Percentiles rank a stretch among this genome's conserved stretches.
phyloP scores from a whole-genome alignment of 1,284 basidiomycete species.

The Sporisorium graminicola region DNA sequence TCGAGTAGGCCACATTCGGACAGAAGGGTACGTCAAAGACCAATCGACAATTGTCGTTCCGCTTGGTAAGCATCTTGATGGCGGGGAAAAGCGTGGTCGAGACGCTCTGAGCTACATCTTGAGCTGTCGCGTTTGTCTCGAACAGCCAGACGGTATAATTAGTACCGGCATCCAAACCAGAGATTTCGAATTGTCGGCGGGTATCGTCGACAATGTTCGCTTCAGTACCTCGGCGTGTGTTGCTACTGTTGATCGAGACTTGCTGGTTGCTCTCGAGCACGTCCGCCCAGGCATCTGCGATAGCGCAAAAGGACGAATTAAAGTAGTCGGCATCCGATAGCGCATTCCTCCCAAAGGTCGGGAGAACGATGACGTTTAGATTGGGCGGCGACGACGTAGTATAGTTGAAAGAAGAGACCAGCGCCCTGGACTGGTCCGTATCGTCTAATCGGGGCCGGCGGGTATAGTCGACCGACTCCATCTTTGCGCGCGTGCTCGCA shows the following conservation, averaged over 20 bases:
- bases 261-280: constrained; percentile 20
- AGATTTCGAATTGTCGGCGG: constrained; percentile 55
- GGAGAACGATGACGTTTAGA: constrained; percentile 61
- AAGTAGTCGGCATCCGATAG: constrained; percentile 59
- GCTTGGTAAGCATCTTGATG: constrained; percentile 69
- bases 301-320: constrained; percentile 68
- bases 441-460: constrained; percentile 63
- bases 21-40: constrained; percentile 70
- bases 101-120: constrained; percentile 31
- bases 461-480: constrained; percentile 50
- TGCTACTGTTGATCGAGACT: constrained; percentile 50
- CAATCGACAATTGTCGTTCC: constrained; percentile 67
- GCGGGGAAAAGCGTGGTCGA: constrained; percentile 54
- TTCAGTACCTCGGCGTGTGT: constrained; percentile 52
- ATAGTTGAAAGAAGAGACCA: constrained; percentile 68
- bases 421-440: constrained; percentile 62
- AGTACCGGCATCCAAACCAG: constrained; percentile 55
- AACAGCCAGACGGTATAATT: constrained; percentile 71
- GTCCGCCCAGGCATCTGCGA: constrained; percentile 49
- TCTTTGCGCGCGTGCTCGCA: constrained; percentile 42
- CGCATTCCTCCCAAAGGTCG: constrained; percentile 51
- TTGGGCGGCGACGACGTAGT: constrained; percentile 50
- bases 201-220: constrained; percentile 41
- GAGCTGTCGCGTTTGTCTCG: constrained; percentile 43
- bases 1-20: constrained; percentile 71